phyloP scores from a whole-genome alignment of 345 rosid genomes.

The Luvunga scandens region DNA sequence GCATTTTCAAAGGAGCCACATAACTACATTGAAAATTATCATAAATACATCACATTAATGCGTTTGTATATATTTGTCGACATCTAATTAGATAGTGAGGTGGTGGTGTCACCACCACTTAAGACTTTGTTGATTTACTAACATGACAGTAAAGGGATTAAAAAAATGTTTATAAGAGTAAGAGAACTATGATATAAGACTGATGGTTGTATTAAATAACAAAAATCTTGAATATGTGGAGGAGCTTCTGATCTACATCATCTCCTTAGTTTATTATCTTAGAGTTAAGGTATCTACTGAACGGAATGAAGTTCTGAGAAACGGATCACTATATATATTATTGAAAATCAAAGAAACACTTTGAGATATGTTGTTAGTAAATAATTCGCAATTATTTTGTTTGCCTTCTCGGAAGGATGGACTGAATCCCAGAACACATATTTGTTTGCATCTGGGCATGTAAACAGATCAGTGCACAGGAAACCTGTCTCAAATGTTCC shows the following conservation, averaged over 20 bases:
- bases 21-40: too few species aligned
- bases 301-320: background rate
- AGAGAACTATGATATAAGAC: too few species aligned
- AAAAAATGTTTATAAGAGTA: too few species aligned
- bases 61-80: too few species aligned
- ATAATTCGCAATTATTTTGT: conserved; percentile 41
- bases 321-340: too few species aligned
- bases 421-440: conserved; percentile 78
- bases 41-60: too few species aligned
- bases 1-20: too few species aligned
- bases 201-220: background rate
- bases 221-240: background rate
- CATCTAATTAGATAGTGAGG: too few species aligned
- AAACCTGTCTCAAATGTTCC: conserved; percentile 68
- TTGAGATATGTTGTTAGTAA: conserved; percentile 29
- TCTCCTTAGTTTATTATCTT: background rate
- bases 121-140: too few species aligned
- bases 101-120: too few species aligned
- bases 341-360: conserved; percentile 19
- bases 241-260: background rate
- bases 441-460: conserved; percentile 52
- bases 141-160: too few species aligned
- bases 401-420: conserved; percentile 65
- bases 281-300: background rate
- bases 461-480: conserved; percentile 41